Conservation (phyloP, 2,329 filamentous ascomycete species). For the Apiospora kogelbergensis region DNA sequence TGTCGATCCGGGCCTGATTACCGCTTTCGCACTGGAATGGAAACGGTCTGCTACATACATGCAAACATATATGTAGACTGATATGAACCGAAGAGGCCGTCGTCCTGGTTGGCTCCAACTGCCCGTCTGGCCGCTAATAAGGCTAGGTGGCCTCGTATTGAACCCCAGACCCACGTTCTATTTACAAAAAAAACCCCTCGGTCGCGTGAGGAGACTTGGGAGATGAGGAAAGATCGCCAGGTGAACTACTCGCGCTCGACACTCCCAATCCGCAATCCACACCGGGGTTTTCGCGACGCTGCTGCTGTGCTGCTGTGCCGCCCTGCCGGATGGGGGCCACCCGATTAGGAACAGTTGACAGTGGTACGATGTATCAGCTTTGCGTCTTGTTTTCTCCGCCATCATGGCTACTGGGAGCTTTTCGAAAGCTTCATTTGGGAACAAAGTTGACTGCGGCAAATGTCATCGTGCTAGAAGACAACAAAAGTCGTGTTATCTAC, state of each 20-base stretch:
- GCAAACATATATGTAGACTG: background rate
- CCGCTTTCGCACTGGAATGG: background rate
- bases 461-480: background rate
- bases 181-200: background rate
- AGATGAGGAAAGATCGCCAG: background rate
- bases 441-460: background rate
- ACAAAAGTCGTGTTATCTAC: background rate
- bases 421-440: background rate
- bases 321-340: background rate
- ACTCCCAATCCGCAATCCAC: background rate
- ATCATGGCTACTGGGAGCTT: background rate
- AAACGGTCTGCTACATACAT: too few species aligned
- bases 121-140: background rate
- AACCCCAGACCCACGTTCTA: conserved; percentile 1
- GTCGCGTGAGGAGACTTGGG: background rate
- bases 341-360: background rate
- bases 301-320: background rate
- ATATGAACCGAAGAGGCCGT: background rate
- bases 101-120: background rate
- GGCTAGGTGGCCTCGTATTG: background rate
- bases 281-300: background rate
- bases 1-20: background rate
- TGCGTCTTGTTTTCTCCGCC: background rate
- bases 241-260: background rate
- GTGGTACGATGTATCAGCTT: background rate